A percentile compares a stretch with the other conserved stretches of the same genome.
Conservation (phyloP, 108 stramenopile genomes). For the Nannochloropsis salina region DNA sequence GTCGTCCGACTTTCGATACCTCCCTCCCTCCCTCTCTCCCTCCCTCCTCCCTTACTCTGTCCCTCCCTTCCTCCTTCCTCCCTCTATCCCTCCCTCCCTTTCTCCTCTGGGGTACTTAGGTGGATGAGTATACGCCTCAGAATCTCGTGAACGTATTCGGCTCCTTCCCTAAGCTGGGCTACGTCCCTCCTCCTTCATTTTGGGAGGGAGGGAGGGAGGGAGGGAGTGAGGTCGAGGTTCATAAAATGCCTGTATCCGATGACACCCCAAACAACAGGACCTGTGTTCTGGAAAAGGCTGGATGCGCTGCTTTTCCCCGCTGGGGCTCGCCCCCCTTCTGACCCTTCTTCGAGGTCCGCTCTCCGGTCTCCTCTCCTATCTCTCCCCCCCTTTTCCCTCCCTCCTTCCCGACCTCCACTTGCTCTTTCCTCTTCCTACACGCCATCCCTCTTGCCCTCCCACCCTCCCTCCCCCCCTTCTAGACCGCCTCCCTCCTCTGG, state of each 20-base stretch:
- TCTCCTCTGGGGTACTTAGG: no score
- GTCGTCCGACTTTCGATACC: neutral
- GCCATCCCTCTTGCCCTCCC: no score
- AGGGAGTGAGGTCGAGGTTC: no score
- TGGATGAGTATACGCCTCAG: neutral
- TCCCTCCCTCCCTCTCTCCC: conserved; percentile 2
- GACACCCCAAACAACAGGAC: neutral
- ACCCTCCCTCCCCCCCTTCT: no score
- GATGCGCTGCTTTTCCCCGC: neutral
- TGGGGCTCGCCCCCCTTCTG: neutral
- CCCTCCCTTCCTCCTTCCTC: no score
- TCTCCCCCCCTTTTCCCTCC: no score
- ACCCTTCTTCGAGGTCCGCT: neutral
- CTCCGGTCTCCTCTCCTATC: no score
- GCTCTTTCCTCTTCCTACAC: no score
- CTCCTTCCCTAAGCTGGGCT: neutral
- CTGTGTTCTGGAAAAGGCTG: neutral
- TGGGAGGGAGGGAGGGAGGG: conserved; percentile 2
- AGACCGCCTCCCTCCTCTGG: neutral
- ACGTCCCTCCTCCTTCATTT: neutral
- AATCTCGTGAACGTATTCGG: neutral
- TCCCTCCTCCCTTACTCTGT: neutral
- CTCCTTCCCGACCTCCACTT: no score
- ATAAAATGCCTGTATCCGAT: no score
- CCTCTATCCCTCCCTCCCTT: no score